Evolutionary conservation across 2,329 filamentous ascomycete species (phyloP), one percentile per base, ranked within the genome.

Genomic region (Pyrenophora tritici-repentis): DNA sequence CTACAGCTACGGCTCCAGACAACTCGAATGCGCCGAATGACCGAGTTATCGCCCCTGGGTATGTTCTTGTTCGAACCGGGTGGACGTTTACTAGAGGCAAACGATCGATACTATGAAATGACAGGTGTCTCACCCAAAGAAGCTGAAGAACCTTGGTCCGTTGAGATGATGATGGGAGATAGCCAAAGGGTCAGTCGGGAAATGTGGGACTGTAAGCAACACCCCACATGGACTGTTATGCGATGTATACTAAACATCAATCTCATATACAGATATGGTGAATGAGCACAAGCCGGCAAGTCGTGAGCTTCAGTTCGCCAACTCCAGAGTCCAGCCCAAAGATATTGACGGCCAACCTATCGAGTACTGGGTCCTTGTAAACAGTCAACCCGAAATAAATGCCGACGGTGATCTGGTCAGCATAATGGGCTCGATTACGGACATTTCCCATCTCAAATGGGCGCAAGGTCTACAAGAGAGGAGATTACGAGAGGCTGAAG

Each of bases 41-140:
- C 67, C 4, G 70, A 70, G 26, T 53, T 69, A 13, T 70, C 68
- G 1, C 68, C 68, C 20, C 48, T 69, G 6, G 68, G 68, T 33
- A 71, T 71, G 68, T 68, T 64, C 20, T 52, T 71, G 2, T 68
- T 65, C 47, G 71, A 66, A 17, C 70, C 73, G 0, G 74, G 77
- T 32, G 76, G 75, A 4, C 65, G 76, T 2, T 56, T 81, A 4
- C 46, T 68, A 8, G 68, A 71, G 48, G 77, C 71, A 2, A 81
- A 81, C 31, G 76, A 78, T 2, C 73, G 74, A 3, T 81, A 76
- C 53, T 81, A 75, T 46, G 75, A 79, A 29, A 76, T 81, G 73
- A 79, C 75, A 0, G 77, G 76, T 0, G 73, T 76, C 33, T 60
- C 63, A 0, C 63, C 73, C 18, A 75, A 77, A 2, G 57, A 63